Conservation (phyloP, 805 yeast species). For the Vanderwaltozyma yarrowii region DNA sequence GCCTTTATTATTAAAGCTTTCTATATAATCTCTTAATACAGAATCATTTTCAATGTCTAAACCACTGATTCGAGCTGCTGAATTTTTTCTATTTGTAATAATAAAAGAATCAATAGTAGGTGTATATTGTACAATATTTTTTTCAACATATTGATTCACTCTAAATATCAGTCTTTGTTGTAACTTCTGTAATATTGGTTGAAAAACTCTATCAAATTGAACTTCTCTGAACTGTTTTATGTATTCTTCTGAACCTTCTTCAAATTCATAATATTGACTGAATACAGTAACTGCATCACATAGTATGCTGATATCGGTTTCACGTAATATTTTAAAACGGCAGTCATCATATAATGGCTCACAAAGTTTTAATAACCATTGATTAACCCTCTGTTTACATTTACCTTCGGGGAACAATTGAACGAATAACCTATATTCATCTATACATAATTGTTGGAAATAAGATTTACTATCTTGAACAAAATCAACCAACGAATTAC, state of each 20-base stretch:
- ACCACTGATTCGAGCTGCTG: not conserved
- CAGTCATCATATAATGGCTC: conserved; percentile 72
- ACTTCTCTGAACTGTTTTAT: conserved; percentile 22
- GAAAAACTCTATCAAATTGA: conserved; percentile 51
- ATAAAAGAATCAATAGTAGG: conserved; percentile 62
- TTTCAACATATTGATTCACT: conserved; percentile 63
- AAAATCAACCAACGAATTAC: conserved; percentile 39
- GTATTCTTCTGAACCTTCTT: conserved; percentile 33
- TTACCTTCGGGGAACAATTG: conserved; percentile 37
- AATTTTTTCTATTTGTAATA: conserved; percentile 37
- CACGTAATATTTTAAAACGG: conserved; percentile 59
- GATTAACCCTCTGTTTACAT: conserved; percentile 33
- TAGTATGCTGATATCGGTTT: conserved; percentile 51
- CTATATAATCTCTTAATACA: not conserved
- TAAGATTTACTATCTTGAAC: conserved; percentile 54
- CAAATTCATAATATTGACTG: conserved; percentile 56
- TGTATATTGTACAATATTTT: conserved; percentile 52
- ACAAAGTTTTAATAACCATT: conserved; percentile 52
- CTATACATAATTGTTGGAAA: conserved; percentile 47
- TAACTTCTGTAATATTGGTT: conserved; percentile 62
- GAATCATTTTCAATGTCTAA: conserved; percentile 2
- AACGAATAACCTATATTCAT: conserved; percentile 51
- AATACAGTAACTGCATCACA: conserved; percentile 69
- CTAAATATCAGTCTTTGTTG: conserved; percentile 76
- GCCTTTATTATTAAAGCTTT: not conserved